Evolutionary conservation across 2,329 filamentous ascomycete genomes (phyloP).

Genomic region (Bertia moriformis): DNA sequence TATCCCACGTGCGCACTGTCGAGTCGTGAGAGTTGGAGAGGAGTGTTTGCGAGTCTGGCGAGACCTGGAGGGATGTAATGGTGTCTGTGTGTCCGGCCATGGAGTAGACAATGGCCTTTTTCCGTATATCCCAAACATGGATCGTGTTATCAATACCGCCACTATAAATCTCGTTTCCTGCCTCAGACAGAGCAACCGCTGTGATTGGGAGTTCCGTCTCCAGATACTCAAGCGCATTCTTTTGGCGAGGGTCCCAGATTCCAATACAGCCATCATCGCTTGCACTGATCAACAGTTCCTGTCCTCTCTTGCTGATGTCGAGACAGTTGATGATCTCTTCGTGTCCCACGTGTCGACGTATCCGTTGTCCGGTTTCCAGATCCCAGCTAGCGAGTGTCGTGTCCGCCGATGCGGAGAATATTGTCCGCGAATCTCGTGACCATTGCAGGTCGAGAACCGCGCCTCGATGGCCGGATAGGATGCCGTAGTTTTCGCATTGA

Average conservation of each 20-base stretch:
- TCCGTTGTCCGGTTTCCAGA: slow-evolving; percentile 75
- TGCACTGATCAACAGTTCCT: slow-evolving; percentile 78
- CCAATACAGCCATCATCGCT: slow-evolving; percentile 90
- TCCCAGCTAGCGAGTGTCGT: slow-evolving; percentile 93
- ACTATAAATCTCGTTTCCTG: slow-evolving; percentile 87
- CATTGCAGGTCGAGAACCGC: slow-evolving; percentile 87
- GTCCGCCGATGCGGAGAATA: slow-evolving; percentile 89
- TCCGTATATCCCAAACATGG: slow-evolving; percentile 90
- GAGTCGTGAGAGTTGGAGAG: slow-evolving; percentile 89
- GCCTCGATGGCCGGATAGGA: slow-evolving; percentile 76
- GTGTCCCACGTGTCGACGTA: slow-evolving; percentile 82
- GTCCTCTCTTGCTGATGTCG: slow-evolving; percentile 76
- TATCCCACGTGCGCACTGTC: slow-evolving; percentile 89
- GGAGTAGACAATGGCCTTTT: slow-evolving; percentile 75
- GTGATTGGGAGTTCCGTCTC: slow-evolving; percentile 87
- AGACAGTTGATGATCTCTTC: slow-evolving; percentile 91
- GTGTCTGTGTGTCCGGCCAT: slow-evolving; percentile 86
- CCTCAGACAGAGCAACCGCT: slow-evolving; percentile 77
- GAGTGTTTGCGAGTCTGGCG: slow-evolving; percentile 79
- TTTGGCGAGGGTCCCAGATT: slow-evolving; percentile 88
- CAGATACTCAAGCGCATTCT: slow-evolving; percentile 75
- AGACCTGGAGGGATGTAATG: slow-evolving; percentile 77
- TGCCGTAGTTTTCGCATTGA: slow-evolving; percentile 85
- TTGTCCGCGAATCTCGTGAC: slow-evolving; percentile 81
- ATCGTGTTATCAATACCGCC: slow-evolving; percentile 96